phyloP scores from a whole-genome alignment of 2,329 filamentous ascomycete species.

The Cucurbitaria berberidis region DNA sequence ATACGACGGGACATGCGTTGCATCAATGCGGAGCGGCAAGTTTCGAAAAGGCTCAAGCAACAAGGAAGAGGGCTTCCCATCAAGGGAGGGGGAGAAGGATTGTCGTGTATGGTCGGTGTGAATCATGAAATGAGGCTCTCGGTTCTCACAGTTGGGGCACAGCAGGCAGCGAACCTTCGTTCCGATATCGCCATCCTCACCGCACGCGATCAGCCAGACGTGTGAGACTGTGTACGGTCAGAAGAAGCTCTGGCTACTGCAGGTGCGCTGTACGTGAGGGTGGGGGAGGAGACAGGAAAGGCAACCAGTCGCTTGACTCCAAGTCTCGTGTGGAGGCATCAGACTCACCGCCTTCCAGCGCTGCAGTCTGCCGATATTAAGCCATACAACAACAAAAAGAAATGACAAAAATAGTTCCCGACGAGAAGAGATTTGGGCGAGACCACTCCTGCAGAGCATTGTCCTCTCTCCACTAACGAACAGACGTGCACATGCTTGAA shows the following conservation, averaged over 20 bases:
- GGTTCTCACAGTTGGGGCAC: too few species aligned
- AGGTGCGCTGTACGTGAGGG: constrained; percentile 31
- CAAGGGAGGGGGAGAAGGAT: background rate
- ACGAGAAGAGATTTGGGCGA: too few species aligned
- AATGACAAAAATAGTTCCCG: too few species aligned
- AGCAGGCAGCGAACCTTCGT: constrained; percentile 11
- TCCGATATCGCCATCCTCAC: background rate
- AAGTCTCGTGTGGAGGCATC: constrained; percentile 13
- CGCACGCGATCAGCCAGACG: background rate
- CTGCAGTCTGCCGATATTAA: too few species aligned
- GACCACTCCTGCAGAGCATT: constrained; percentile 8
- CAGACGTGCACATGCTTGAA: constrained; percentile 4
- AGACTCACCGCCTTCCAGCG: constrained; percentile 31
- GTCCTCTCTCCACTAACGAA: background rate
- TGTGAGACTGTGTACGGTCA: constrained; percentile 4
- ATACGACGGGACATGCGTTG: background rate
- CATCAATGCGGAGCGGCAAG: background rate
- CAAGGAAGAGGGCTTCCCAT: too few species aligned
- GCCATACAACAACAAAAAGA: too few species aligned
- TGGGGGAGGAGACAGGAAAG: constrained; percentile 18
- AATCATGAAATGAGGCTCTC: background rate
- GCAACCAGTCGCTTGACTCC: constrained; percentile 21
- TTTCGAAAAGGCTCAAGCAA: background rate
- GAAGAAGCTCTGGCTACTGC: constrained; percentile 31
- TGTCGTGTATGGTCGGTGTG: background rate